Base-by-base conservation (phyloP, 108 stramenopile genomes). In the Skeletonema grethae region DNA sequence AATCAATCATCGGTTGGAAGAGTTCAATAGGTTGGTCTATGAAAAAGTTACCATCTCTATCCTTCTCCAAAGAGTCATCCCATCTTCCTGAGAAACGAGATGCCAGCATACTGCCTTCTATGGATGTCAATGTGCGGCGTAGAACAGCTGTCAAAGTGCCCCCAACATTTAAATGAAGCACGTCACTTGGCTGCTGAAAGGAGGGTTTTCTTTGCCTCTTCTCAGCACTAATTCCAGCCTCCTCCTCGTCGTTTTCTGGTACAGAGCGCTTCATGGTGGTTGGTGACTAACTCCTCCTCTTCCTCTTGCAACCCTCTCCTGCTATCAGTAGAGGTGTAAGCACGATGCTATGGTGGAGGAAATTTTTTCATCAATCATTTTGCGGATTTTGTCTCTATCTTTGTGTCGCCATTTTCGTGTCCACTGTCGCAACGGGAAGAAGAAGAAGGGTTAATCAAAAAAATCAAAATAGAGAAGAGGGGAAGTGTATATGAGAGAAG, bases 131-230 rank as follows among this genome's bases (percentile, higher is more conserved):
- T n/a, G 90, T 90, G 13, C 85, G 72, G 25, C 90, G 75, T 11
- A 88, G 77, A 9, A 84, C 85, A 3, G 83, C 61, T 7, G 72
- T 72, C 18, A 75, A 69, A 12, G 77, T 80, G 15, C 87, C 87
- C 16, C 87, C 85, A 5, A 88, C 82, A 67, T 88, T 88, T n/a
- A 88, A 72, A 35, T 83, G 75, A 29, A 88, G 73, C 45, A 88
- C 85, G 73, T 88, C 84, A 38, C 61, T 62, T 7, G 68, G 61
- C 46, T 35, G 18, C 20, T 53, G 20, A 22, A 53, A 22, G 50
- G 50, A 53, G 22, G 50, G 50, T 2, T 22, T 53, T 53, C 50
- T 7, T 9, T 53, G 22, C 50, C 50, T 53, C 50, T 53, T 53
- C 9, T 53, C 50, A 24, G 50, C 2, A 24, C 41, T 53, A 53